phyloP scores from a whole-genome alignment of 2,329 filamentous ascomycete species.

The Botrytis elliptica region DNA sequence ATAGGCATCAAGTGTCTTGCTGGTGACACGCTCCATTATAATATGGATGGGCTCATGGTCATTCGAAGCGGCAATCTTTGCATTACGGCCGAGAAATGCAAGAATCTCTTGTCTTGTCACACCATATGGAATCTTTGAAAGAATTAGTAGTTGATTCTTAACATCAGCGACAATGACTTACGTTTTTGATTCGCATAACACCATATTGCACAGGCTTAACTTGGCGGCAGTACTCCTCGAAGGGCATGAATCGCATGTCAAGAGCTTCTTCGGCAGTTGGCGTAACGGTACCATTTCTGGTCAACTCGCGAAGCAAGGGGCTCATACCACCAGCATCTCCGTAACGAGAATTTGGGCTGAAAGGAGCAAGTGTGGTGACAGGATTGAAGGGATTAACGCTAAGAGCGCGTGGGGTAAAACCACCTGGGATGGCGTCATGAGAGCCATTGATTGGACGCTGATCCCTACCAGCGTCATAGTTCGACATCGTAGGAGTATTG shows the following conservation, averaged over 20 bases:
- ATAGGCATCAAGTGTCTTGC: conserved; percentile 62
- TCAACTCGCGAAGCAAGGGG: conserved; percentile 26
- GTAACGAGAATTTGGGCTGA: conserved; percentile 9
- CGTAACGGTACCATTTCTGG: conserved; percentile 27
- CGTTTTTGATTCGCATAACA: conserved; percentile 42
- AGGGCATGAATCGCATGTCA: conserved; percentile 38
- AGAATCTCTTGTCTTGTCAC: conserved; percentile 55
- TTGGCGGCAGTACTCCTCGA: conserved; percentile 40
- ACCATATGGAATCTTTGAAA: conserved; percentile 53
- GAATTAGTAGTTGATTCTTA: conserved; percentile 19
- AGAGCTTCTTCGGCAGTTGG: conserved; percentile 36
- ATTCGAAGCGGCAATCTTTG: conserved; percentile 52
- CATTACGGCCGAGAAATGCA: conserved; percentile 58
- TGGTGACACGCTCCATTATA: conserved; percentile 62
- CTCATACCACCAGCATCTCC: conserved; percentile 24
- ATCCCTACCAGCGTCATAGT: neutral
- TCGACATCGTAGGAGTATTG: conserved; percentile 14
- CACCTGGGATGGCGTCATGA: neutral
- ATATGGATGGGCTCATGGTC: conserved; percentile 58
- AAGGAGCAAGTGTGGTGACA: conserved; percentile 16
- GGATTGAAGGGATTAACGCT: conserved; percentile 24
- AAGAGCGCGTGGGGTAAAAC: conserved; percentile 8
- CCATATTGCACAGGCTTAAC: conserved; percentile 35
- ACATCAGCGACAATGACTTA: conserved; percentile 30
- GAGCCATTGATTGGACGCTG: neutral